A percentile compares a stretch with the other conserved stretches of the same genome.
phyloP scores from a whole-genome alignment of 805 yeast genomes.

The Barnettozyma populi region DNA sequence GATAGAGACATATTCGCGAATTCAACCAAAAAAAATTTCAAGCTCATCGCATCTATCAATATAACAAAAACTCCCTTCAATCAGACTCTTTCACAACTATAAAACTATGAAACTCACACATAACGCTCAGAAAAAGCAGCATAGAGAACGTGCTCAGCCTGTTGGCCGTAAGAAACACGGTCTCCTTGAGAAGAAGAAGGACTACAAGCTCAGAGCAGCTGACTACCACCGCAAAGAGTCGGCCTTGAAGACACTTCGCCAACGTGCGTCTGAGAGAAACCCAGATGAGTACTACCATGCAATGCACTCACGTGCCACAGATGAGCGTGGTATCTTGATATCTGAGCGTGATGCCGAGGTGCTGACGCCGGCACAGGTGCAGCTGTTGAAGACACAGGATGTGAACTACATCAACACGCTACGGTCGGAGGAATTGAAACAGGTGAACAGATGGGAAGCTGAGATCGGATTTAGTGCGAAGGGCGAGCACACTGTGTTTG shows the following conservation, averaged over 20 bases:
- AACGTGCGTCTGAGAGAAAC: slow-evolving; percentile 68
- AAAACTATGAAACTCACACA: slow-evolving; percentile 64
- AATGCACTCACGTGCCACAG: slow-evolving; percentile 70
- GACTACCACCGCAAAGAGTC: slow-evolving; percentile 57
- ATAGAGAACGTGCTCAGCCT: slow-evolving; percentile 89
- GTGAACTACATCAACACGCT: slow-evolving; percentile 76
- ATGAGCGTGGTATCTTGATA: slow-evolving; percentile 60
- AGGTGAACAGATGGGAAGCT: slow-evolving; percentile 48
- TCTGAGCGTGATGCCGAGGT: slow-evolving; percentile 60
- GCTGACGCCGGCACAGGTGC: slow-evolving; percentile 67
- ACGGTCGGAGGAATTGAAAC: slow-evolving; percentile 60
- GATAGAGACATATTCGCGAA: background rate
- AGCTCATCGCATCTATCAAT: background rate
- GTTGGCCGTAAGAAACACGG: slow-evolving; percentile 70
- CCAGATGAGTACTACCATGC: slow-evolving; percentile 97
- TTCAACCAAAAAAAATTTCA: background rate
- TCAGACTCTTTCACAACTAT: too few relatives aligned
- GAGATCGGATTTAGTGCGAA: slow-evolving; percentile 45
- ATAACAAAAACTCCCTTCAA: background rate
- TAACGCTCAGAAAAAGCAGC: slow-evolving; percentile 93
- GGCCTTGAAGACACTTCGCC: slow-evolving; percentile 60
- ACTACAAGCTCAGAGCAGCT: slow-evolving; percentile 65
- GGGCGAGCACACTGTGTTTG: slow-evolving; percentile 84
- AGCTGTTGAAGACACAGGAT: slow-evolving; percentile 86
- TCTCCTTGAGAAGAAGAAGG: slow-evolving; percentile 88